Percentiles rank a stretch among this genome's conserved stretches.
Conservation (phyloP, 2,329 filamentous ascomycete species). For the Penicillium sumatraense region DNA sequence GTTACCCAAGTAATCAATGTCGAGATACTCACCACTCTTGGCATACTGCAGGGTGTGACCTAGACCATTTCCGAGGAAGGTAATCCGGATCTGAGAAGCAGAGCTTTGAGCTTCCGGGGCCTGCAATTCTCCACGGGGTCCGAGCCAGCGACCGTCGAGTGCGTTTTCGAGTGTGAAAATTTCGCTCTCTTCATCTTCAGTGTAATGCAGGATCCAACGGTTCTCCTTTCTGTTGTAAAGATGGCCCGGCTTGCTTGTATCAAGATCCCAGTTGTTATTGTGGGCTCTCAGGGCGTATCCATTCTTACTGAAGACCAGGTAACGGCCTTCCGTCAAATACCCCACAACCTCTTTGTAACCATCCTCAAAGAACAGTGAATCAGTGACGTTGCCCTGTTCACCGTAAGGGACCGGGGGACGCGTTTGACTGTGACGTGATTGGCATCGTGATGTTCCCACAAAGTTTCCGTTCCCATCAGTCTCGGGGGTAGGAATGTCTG, state of each 20-base stretch:
- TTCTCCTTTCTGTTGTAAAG: slow-evolving; percentile 26
- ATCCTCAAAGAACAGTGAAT: slow-evolving; percentile 51
- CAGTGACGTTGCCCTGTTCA: slow-evolving; percentile 40
- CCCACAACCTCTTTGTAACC: slow-evolving; percentile 60
- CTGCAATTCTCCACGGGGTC: slow-evolving; percentile 8
- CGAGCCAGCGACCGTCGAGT: slow-evolving; percentile 46
- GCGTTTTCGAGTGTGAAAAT: slow-evolving; percentile 49
- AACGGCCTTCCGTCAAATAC: slow-evolving; percentile 59
- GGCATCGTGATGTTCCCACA: slow-evolving; percentile 52
- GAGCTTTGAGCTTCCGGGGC: background rate
- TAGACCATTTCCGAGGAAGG: slow-evolving; percentile 40
- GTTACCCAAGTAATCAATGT: slow-evolving; percentile 8
- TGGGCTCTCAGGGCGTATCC: slow-evolving; percentile 45
- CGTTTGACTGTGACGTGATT: slow-evolving; percentile 41
- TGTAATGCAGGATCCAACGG: slow-evolving; percentile 57
- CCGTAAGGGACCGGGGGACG: slow-evolving; percentile 57
- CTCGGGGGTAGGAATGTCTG: slow-evolving; percentile 50
- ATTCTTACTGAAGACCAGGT: slow-evolving; percentile 55
- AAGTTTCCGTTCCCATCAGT: slow-evolving; percentile 49
- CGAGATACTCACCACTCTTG: slow-evolving; percentile 26
- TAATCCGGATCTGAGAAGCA: slow-evolving; percentile 37
- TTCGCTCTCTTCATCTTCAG: slow-evolving; percentile 33
- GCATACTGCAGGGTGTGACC: slow-evolving; percentile 40
- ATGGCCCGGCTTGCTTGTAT: slow-evolving; percentile 30
- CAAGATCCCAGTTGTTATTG: background rate